A percentile compares a stretch with the other conserved stretches of the same genome.
phyloP scores from a whole-genome alignment of 306 rosid genomes.

The Cucumis melo region DNA sequence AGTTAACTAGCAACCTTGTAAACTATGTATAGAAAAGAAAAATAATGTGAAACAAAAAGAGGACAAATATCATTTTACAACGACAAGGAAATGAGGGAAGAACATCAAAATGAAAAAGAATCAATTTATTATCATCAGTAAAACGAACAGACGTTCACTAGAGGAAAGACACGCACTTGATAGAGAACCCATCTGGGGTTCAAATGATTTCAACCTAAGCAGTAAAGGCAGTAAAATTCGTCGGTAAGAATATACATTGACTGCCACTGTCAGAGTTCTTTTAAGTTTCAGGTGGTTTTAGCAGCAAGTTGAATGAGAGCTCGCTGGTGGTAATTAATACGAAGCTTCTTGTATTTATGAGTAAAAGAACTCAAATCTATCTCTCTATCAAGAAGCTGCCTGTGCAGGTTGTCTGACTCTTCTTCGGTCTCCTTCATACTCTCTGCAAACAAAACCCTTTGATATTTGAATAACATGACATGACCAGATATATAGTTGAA shows the following conservation, averaged over 20 bases:
- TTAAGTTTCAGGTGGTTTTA: slow-evolving; percentile 31
- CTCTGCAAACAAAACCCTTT: slow-evolving; percentile 30
- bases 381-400: slow-evolving; percentile 54
- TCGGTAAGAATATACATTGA: neutral
- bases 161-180: neutral
- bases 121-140: neutral
- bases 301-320: slow-evolving; percentile 77
- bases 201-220: neutral
- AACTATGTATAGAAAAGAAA: neutral
- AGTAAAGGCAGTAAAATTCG: neutral
- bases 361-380: slow-evolving; percentile 43
- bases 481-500: neutral
- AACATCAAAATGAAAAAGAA: neutral
- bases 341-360: slow-evolving; percentile 77
- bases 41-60: neutral
- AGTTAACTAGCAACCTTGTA: neutral
- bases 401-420: slow-evolving; percentile 68
- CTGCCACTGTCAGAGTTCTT: neutral
- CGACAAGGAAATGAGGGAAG: neutral
- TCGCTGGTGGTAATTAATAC: slow-evolving; percentile 52
- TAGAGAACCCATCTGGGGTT: neutral
- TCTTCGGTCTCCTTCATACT: slow-evolving; percentile 62
- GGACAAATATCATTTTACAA: neutral
- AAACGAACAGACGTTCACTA: neutral
- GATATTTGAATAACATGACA: neutral